Base-by-base conservation (phyloP, 169 alveolate genomes). In the Ichthyophthirius multifiliis region DNA sequence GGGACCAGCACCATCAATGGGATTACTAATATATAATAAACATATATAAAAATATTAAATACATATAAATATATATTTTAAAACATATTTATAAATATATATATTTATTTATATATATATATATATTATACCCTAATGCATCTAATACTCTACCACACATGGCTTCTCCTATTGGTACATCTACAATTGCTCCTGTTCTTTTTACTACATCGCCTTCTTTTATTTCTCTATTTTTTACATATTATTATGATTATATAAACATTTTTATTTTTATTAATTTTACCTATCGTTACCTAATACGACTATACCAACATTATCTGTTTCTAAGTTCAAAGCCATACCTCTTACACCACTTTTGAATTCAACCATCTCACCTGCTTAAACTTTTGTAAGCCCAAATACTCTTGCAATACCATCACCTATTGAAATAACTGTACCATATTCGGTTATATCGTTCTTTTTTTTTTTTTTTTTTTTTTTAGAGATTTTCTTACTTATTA, bases 361-460 rank as follows among this genome's bases (percentile, higher is more conserved):
- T 91, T 96, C 98, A 10, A 98, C 98, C 95, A 98, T 92, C 82
- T 98, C 99, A 12, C 99, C 99, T 12, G 99, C 98, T 89, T 97
- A 94, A 35, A 97, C 99, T 65, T 95, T 93, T 83, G 94, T 96
- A 71, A 98, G 91, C 16, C 99, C 99, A 75, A 91, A 94, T 63
- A 98, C 98, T 76, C 99, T 96, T 44, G 99, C 99, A 81, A 98
- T 97, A 43, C 99, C 99, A 87, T 98, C 99, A 23, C 99, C 99
- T 73, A 97, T 98, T 43, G 98, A 95, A 65, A 97, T 92, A 35
- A 97, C 99, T 63, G 98, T 96, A 43, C 99, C 99, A 75, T 94
- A 98, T 82, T 97, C 98, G 74, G 89, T 94, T 35, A 95, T 87
- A 84, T 93, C 97, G 94, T 90, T 93, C 97, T 92, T 73, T 47